Evolutionary conservation across 2,329 filamentous ascomycete genomes (phyloP).

Genomic region (Grosmannia clavigera): DNA sequence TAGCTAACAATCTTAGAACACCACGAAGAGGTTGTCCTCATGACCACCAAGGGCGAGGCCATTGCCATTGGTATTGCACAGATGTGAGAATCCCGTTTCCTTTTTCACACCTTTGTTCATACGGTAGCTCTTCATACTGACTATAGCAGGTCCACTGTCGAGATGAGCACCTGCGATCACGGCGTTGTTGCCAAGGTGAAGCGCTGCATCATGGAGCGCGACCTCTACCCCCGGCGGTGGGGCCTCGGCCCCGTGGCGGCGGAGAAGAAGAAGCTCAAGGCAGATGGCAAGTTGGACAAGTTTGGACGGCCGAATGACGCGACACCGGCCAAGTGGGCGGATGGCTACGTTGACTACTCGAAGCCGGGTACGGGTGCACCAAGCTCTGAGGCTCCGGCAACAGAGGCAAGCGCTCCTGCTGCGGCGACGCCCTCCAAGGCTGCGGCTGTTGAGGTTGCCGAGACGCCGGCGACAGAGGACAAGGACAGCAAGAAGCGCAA

Average conservation of each 20-base stretch:
- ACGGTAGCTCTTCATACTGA: not conserved
- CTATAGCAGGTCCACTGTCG: constrained; percentile 56
- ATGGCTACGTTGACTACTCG: constrained; percentile 84
- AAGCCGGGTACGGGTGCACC: constrained; percentile 24
- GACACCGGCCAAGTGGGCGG: constrained; percentile 86
- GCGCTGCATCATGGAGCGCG: constrained; percentile 99
- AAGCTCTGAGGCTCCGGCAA: not conserved
- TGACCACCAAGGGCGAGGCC: constrained; percentile 98
- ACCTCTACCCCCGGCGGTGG: constrained; percentile 94
- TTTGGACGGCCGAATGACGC: constrained; percentile 84
- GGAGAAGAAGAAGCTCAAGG: constrained; percentile 99
- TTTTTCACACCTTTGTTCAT: too few relatives aligned
- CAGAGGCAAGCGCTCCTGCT: constrained; percentile 13
- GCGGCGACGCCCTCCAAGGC: not conserved
- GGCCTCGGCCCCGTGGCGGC: constrained; percentile 83
- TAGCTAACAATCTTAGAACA: constrained; percentile 52
- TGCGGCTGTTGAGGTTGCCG: not conserved
- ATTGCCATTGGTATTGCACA: constrained; percentile 93
- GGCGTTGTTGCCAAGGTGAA: constrained; percentile 98
- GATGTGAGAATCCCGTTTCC: constrained; percentile 41
- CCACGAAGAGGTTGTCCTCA: constrained; percentile 91
- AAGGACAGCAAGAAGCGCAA: constrained; percentile 62
- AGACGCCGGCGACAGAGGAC: constrained; percentile 14
- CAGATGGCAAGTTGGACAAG: constrained; percentile 96
- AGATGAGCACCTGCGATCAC: constrained; percentile 94